A percentile compares a stretch with the other conserved stretches of the same genome.
Conservation (phyloP, 306 rosid genomes). For the Vicia sativa region DNA sequence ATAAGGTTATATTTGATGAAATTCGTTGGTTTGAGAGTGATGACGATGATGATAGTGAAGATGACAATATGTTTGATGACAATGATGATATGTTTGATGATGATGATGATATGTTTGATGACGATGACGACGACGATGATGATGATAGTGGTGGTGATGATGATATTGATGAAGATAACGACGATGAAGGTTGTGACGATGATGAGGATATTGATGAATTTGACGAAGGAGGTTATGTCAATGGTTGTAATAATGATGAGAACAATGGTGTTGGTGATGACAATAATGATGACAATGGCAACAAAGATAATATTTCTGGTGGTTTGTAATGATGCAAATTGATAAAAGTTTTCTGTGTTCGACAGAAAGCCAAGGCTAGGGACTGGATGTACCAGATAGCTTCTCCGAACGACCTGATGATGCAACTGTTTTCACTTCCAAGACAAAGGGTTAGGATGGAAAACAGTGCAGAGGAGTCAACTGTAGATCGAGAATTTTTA, state of each 20-base stretch:
- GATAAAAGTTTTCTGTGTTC: conserved; percentile 56
- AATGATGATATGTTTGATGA: conserved; percentile 23
- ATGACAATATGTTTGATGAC: conserved; percentile 32
- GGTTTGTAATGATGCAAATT: conserved; percentile 52
- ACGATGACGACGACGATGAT: neutral
- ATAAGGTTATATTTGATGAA: conserved; percentile 58
- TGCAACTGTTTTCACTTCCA: conserved; percentile 70
- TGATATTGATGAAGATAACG: neutral
- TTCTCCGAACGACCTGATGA: conserved; percentile 66
- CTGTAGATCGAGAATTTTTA: conserved; percentile 49
- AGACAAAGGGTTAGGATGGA: conserved; percentile 54
- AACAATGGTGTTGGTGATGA: conserved; percentile 33
- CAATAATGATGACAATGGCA: conserved; percentile 42
- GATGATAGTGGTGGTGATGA: neutral
- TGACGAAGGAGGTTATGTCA: conserved; percentile 1
- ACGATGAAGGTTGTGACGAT: neutral
- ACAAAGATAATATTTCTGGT: conserved; percentile 47
- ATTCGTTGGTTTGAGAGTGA: conserved; percentile 50
- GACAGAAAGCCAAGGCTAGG: conserved; percentile 79
- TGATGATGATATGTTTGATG: conserved; percentile 32
- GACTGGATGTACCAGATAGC: conserved; percentile 76
- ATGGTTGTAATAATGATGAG: conserved; percentile 14
- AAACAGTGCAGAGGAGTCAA: conserved; percentile 46
- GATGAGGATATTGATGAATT: conserved; percentile 3
- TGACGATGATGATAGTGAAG: conserved; percentile 30